Percentiles rank a stretch among this genome's conserved stretches.
These are phyloP conservation scores for Acacia confusa DNA, from an alignment of 306 rosid genomes.

Conservation along the genomic window DNA sequence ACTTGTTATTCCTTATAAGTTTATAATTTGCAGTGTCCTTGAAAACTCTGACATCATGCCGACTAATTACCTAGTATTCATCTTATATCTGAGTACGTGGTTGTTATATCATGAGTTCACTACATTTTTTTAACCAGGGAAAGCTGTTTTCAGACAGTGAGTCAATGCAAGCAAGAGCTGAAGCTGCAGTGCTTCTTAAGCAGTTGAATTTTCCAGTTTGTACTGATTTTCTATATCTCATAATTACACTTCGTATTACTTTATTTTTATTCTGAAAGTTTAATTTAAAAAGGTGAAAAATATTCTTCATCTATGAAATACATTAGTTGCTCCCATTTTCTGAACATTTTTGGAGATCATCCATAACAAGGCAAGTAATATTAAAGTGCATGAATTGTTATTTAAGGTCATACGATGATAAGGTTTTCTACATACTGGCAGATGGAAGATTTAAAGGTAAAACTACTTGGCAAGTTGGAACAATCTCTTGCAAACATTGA, in stretches of 20 bases:
- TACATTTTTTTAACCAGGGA: constrained; percentile 53
- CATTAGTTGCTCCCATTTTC: background rate
- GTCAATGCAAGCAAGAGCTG: constrained; percentile 92
- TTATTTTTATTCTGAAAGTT: constrained; percentile 19
- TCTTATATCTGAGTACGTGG: background rate
- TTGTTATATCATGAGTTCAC: constrained; percentile 28
- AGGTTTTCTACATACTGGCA: constrained; percentile 46
- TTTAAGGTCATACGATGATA: constrained; percentile 33
- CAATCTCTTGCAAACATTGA: constrained; percentile 67
- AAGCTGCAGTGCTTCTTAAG: constrained; percentile 95
- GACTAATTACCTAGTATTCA: background rate
- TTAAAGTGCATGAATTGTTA: constrained; percentile 1
- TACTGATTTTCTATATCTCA: constrained; percentile 20
- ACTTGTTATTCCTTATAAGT: background rate
- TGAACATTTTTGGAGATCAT: constrained; percentile 11
- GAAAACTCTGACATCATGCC: constrained; percentile 20
- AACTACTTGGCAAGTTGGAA: constrained; percentile 80
- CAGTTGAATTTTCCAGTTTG: constrained; percentile 86
- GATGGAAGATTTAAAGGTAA: constrained; percentile 80
- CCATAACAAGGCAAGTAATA: background rate
- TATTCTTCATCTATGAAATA: background rate
- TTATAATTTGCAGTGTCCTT: constrained; percentile 3
- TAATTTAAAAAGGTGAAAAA: constrained; percentile 4
- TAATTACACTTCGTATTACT: background rate
- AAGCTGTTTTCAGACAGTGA: constrained; percentile 91